Percentiles rank a stretch among this genome's conserved stretches.
These are phyloP conservation scores for Tillandsia fasciculata DNA, from an alignment of 176 grass and related monocot genomes.

Conservation along the genomic window DNA sequence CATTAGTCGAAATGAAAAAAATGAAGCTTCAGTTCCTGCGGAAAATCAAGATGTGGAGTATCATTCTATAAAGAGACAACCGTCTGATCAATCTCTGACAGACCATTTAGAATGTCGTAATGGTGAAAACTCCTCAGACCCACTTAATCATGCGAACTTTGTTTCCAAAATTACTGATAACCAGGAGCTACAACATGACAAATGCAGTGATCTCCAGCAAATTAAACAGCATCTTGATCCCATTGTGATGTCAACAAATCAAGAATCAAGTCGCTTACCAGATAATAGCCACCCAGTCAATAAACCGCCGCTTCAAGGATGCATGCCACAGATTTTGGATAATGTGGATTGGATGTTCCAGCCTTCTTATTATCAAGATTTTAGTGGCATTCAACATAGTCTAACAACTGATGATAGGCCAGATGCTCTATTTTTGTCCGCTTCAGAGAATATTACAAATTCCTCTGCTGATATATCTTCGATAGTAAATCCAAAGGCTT, in stretches of 20 bases:
- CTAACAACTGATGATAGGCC: slow-evolving; percentile 6
- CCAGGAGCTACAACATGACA: slow-evolving; percentile 3
- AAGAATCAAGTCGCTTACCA: slow-evolving; percentile 37
- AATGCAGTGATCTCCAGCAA: slow-evolving; percentile 1
- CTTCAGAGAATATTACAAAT: slow-evolving; percentile 48
- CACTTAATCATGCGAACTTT: slow-evolving; percentile 26
- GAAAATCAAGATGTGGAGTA: slow-evolving; percentile 24
- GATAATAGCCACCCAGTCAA: slow-evolving; percentile 36
- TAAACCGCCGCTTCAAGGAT: slow-evolving; percentile 39
- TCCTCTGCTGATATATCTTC: slow-evolving; percentile 45
- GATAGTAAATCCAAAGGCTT: slow-evolving; percentile 19
- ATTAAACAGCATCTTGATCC: slow-evolving; percentile 28
- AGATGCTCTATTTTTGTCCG: slow-evolving; percentile 34
- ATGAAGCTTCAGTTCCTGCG: slow-evolving; percentile 34
- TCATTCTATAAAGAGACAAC: slow-evolving; percentile 18
- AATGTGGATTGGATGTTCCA: slow-evolving; percentile 70
- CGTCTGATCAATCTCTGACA: neutral
- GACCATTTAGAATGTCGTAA: slow-evolving; percentile 19
- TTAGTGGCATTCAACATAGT: slow-evolving; percentile 25
- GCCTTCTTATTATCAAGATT: slow-evolving; percentile 48
- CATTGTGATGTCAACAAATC: slow-evolving; percentile 23
- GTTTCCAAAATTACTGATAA: neutral
- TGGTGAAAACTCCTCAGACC: slow-evolving; percentile 34
- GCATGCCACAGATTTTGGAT: slow-evolving; percentile 37
- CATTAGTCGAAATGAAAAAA: slow-evolving; percentile 32